Percentiles rank a stretch among this genome's conserved stretches.
Conservation (phyloP, 2,329 filamentous ascomycete genomes). For the Penicillium sp. region DNA sequence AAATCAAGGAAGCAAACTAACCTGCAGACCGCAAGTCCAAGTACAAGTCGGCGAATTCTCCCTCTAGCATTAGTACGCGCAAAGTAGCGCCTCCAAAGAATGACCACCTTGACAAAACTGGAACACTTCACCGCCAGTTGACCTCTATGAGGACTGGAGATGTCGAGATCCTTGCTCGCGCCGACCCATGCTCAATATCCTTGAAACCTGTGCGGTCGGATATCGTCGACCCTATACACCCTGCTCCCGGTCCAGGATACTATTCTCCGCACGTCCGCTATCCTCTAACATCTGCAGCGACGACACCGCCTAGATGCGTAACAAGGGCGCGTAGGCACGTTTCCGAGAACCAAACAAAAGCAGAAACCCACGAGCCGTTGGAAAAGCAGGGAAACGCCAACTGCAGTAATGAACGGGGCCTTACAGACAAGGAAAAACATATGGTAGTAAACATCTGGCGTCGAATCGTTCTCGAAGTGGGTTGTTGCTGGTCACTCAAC, state of each 20-base stretch:
- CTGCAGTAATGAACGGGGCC: slow-evolving; percentile 3
- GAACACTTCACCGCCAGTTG: background rate
- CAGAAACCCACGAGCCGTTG: background rate
- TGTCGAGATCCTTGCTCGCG: background rate
- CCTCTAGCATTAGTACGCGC: background rate
- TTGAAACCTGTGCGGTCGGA: background rate
- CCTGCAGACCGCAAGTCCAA: background rate
- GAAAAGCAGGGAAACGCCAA: slow-evolving; percentile 5
- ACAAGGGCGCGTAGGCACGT: background rate
- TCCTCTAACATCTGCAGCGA: background rate
- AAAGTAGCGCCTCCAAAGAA: background rate
- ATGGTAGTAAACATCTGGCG: slow-evolving; percentile 1
- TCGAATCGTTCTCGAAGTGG: slow-evolving; percentile 14
- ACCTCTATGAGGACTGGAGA: background rate
- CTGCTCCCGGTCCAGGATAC: background rate
- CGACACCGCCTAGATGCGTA: background rate
- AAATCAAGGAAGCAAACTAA: background rate
- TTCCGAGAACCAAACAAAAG: background rate
- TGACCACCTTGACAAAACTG: background rate
- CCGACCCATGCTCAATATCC: background rate
- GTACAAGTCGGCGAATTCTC: background rate
- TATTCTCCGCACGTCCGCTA: background rate
- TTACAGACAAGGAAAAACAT: slow-evolving; percentile 6
- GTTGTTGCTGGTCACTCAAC: background rate
- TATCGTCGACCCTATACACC: background rate